Conservation (phyloP, 768 basidiomycete species). For the Lepiota subincarnata region DNA sequence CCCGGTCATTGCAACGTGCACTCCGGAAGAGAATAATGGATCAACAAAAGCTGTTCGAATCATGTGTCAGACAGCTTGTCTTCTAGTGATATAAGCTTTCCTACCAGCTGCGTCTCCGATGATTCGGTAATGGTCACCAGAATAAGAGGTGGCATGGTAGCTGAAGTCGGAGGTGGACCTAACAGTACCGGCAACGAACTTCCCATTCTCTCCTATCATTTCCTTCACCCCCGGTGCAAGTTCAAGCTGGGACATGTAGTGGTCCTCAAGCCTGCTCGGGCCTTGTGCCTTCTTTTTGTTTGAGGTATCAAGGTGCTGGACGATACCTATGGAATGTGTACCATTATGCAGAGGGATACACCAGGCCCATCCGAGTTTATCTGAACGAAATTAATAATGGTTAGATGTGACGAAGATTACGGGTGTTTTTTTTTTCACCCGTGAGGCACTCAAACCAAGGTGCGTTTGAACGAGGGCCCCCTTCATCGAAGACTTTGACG, state of each 20-base stretch:
- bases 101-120: slow-evolving; percentile 39
- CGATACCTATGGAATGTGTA: slow-evolving; percentile 46
- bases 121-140: slow-evolving; percentile 32
- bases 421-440: slow-evolving; percentile 36
- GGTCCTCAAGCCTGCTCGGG: slow-evolving; percentile 18
- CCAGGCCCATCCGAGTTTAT: slow-evolving; percentile 56
- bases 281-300: slow-evolving; percentile 27
- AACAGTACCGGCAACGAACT: slow-evolving; percentile 16
- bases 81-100: slow-evolving; percentile 10
- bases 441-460: slow-evolving; percentile 53
- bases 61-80: not conserved
- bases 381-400: slow-evolving; percentile 20
- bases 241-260: slow-evolving; percentile 35
- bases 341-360: slow-evolving; percentile 50
- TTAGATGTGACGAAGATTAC: not conserved
- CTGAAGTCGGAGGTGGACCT: slow-evolving; percentile 33
- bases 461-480: slow-evolving; percentile 38
- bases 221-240: slow-evolving; percentile 26
- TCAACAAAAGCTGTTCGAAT: slow-evolving; percentile 37
- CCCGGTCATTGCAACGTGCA: slow-evolving; percentile 37
- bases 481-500: slow-evolving; percentile 37
- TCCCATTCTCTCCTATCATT: slow-evolving; percentile 25
- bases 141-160: slow-evolving; percentile 30
- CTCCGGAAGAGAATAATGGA: slow-evolving; percentile 41
- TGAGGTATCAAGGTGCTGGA: slow-evolving; percentile 36